These are phyloP conservation scores for Kentomonas sorsogonicus DNA, from an alignment of 208 protist genomes.

Conservation along the genomic window DNA sequence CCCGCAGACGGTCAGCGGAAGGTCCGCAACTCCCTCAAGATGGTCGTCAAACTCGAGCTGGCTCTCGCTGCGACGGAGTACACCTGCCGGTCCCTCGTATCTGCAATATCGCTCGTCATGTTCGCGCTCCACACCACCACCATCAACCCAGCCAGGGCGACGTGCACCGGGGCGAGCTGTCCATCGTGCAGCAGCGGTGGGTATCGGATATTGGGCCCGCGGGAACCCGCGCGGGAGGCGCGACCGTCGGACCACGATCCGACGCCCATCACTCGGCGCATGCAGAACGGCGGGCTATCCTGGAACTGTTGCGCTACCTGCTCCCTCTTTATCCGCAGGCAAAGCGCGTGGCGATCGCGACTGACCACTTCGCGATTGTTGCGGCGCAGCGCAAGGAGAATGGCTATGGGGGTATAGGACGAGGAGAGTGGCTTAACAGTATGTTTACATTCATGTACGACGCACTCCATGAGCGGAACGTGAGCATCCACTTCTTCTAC, in stretches of 20 bases:
- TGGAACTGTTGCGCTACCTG: neutral
- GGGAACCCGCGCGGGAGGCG: neutral
- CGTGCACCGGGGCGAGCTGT: neutral
- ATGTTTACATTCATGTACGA: constrained; percentile 9
- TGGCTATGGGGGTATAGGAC: constrained; percentile 8
- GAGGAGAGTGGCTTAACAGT: constrained; percentile 8
- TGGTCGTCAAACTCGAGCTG: constrained; percentile 20
- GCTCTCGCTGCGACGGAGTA: neutral
- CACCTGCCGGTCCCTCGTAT: constrained; percentile 8
- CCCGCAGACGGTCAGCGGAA: constrained; percentile 2
- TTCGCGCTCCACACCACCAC: constrained; percentile 15
- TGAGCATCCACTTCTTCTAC: constrained; percentile 12
- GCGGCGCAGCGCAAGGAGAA: constrained; percentile 9
- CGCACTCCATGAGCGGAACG: neutral
- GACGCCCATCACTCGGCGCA: constrained; percentile 8
- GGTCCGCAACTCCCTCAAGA: constrained; percentile 26
- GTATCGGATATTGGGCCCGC: neutral
- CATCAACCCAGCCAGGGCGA: constrained; percentile 8
- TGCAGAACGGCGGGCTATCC: constrained; percentile 5
- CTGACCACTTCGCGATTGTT: constrained; percentile 7
- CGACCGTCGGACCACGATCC: neutral
- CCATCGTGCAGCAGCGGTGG: constrained; percentile 10
- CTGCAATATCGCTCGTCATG: constrained; percentile 8
- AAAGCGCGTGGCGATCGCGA: neutral
- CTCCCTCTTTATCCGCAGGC: neutral